Evolutionary conservation across 352 stramenopile species (phyloP).

Genomic region (Phytophthora fragariaefolia): DNA sequence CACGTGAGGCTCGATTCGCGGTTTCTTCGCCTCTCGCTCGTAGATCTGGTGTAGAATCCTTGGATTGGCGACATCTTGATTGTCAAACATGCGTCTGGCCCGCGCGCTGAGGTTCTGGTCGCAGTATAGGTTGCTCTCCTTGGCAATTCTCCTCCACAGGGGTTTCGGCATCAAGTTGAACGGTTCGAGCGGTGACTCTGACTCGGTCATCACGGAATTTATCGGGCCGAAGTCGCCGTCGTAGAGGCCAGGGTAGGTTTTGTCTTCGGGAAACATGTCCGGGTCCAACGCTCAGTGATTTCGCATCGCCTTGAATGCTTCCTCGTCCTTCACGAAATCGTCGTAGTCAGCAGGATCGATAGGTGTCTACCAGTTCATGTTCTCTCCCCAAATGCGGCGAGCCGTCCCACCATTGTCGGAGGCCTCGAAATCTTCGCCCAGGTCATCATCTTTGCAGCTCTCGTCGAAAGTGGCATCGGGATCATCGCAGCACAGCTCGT

Average conservation of each 20-base stretch:
- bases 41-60: too few species aligned
- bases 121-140: not conserved
- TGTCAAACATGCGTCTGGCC: not conserved
- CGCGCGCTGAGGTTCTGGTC: not conserved
- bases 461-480: not conserved
- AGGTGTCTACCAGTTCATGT: not conserved
- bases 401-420: not conserved
- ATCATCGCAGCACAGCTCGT: not conserved
- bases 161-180: constrained; percentile 2
- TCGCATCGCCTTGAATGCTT: not conserved
- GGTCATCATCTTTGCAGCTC: not conserved
- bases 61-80: not conserved
- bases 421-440: not conserved
- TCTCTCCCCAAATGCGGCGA: not conserved
- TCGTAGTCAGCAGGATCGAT: not conserved
- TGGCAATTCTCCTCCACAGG: not conserved
- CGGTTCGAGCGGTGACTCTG: not conserved
- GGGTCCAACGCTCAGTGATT: too few species aligned
- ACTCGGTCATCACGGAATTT: not conserved
- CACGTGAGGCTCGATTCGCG: not conserved
- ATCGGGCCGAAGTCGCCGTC: not conserved
- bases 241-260: not conserved
- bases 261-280: not conserved
- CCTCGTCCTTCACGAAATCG: not conserved
- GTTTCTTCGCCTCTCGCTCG: not conserved